Evolutionary conservation across 805 yeast genomes (phyloP).

Genomic region (Yarrowia sp.): DNA sequence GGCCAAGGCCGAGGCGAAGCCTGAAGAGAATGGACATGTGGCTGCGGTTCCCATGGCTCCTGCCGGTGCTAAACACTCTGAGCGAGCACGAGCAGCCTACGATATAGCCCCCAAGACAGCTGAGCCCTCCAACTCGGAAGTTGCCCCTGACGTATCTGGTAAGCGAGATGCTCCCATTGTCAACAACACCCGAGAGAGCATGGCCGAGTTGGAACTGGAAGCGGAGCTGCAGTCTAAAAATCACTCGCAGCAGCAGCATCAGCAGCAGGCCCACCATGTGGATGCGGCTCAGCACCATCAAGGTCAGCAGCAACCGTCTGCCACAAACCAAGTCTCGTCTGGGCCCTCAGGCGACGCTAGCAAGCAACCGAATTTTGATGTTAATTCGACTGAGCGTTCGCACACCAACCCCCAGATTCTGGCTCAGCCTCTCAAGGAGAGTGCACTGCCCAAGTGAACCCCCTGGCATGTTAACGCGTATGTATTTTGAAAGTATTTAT

Average conservation of each 20-base stretch:
- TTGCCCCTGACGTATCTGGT: slow-evolving; percentile 17
- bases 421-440: slow-evolving; percentile 19
- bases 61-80: slow-evolving; percentile 1
- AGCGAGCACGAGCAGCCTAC: slow-evolving; percentile 6
- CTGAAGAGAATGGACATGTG: neutral
- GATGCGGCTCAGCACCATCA: no score
- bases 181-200: slow-evolving; percentile 7
- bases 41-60: neutral
- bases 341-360: neutral
- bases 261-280: neutral
- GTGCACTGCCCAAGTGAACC: slow-evolving; percentile 11
- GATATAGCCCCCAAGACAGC: neutral
- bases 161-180: slow-evolving; percentile 1
- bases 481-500: slow-evolving; percentile 9
- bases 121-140: neutral
- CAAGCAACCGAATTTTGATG: slow-evolving; percentile 15
- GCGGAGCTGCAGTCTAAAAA: neutral
- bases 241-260: slow-evolving; percentile 7
- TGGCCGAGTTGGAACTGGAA: neutral
- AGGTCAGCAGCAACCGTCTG: no score
- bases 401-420: neutral
- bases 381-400: slow-evolving; percentile 6
- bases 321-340: no score
- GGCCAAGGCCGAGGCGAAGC: slow-evolving; percentile 1
- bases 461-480: no score